Percentiles rank a stretch among this genome's conserved stretches.
These are phyloP conservation scores for Spizellomyces punctatus DNA, from an alignment of 192 early-diverging fungal species.

Conservation along the genomic window DNA sequence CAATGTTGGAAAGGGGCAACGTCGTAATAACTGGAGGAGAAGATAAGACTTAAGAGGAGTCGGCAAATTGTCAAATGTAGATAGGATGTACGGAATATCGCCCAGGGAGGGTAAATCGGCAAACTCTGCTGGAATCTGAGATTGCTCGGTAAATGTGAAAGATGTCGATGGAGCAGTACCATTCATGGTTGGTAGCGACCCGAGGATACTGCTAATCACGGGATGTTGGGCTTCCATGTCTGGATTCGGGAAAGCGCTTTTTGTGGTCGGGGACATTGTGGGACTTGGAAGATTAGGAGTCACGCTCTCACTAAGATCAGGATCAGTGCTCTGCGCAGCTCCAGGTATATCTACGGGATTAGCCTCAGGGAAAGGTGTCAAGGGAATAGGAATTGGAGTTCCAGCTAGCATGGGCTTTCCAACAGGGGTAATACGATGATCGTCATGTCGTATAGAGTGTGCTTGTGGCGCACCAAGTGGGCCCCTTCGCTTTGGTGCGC, in stretches of 20 bases:
- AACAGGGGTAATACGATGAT: constrained; percentile 4
- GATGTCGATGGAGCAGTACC: neutral
- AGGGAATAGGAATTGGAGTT: constrained; percentile 4
- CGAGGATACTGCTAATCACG: neutral
- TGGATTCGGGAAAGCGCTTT: neutral
- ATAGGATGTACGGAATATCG: constrained; percentile 59
- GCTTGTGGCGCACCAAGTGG: constrained; percentile 4
- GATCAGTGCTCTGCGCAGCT: neutral
- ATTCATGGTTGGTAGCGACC: neutral
- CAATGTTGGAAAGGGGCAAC: constrained; percentile 77
- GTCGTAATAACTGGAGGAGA: constrained; percentile 84
- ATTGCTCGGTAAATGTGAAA: neutral
- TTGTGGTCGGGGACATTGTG: constrained; percentile 46
- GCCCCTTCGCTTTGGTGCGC: constrained; percentile 24
- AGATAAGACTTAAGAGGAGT: constrained; percentile 80
- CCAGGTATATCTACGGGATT: constrained; percentile 11
- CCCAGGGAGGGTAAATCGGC: constrained; percentile 27
- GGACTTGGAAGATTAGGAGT: constrained; percentile 50
- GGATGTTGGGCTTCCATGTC: neutral
- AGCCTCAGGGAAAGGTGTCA: constrained; percentile 24
- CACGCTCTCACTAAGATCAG: neutral
- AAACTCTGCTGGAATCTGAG: constrained; percentile 24
- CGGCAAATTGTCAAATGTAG: constrained; percentile 81
- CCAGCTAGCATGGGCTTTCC: neutral
- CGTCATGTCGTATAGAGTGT: neutral